These are phyloP conservation scores for Bacterosira constricta DNA, from an alignment of 108 stramenopile genomes.

Conservation along the genomic window DNA sequence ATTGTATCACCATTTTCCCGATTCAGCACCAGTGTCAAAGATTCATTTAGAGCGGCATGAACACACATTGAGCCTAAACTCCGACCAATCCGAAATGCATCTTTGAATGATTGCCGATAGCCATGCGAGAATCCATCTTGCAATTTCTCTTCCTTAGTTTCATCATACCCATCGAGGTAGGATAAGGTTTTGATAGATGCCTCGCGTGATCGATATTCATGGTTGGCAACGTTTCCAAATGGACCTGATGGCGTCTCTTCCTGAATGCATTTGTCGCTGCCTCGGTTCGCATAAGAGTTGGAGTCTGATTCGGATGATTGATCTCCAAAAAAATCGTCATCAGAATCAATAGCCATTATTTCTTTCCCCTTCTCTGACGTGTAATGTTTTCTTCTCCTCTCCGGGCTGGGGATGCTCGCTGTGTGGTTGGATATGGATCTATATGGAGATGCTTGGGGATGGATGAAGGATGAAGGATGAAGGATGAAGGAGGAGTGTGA, in stretches of 20 bases:
- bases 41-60: constrained; percentile 12
- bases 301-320: constrained; percentile 41
- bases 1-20: not conserved
- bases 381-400: too few species aligned
- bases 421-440: too few species aligned
- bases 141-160: constrained; percentile 58
- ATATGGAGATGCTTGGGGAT: too few species aligned
- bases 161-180: constrained; percentile 74
- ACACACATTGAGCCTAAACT: constrained; percentile 52
- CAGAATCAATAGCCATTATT: not conserved
- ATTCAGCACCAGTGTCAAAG: not conserved
- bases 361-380: too few species aligned
- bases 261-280: not conserved
- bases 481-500: too few species aligned
- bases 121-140: constrained; percentile 84
- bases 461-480: too few species aligned
- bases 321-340: constrained; percentile 49
- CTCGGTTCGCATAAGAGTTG: not conserved
- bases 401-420: too few species aligned
- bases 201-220: constrained; percentile 35
- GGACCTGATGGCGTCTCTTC: constrained; percentile 2
- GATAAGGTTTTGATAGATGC: constrained; percentile 36
- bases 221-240: constrained; percentile 13
- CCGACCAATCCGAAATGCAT: constrained; percentile 54
- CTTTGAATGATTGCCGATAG: constrained; percentile 59